Percentiles rank a stretch among this genome's conserved stretches.
Evolutionary conservation across 805 yeast genomes (phyloP).

Genomic region (Metschnikowia noctiluminum): DNA sequence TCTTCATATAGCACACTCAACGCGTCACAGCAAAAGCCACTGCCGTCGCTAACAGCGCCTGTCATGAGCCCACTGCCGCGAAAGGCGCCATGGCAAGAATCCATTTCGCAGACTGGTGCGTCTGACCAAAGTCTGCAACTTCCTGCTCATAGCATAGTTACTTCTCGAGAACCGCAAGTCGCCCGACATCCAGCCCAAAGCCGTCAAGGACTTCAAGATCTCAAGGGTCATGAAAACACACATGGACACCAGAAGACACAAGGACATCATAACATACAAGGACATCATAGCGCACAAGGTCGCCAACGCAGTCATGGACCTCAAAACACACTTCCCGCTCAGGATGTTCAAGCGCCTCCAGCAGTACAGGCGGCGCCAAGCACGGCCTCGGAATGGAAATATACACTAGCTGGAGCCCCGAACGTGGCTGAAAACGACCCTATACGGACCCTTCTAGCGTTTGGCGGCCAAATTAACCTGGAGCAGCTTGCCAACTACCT

Average conservation of each 20-base stretch:
- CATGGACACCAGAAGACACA: too few relatives aligned
- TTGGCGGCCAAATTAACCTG: constrained; percentile 48
- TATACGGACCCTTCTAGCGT: constrained; percentile 21
- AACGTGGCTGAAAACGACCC: constrained; percentile 18
- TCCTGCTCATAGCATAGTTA: too few relatives aligned
- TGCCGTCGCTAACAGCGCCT: background rate
- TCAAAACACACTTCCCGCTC: too few relatives aligned
- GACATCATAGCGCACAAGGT: too few relatives aligned
- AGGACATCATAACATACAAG: too few relatives aligned
- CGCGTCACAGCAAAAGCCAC: background rate
- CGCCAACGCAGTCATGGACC: too few relatives aligned
- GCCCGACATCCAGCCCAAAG: too few relatives aligned
- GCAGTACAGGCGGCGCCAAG: background rate
- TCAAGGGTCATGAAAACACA: too few relatives aligned
- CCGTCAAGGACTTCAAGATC: too few relatives aligned
- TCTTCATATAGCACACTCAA: background rate
- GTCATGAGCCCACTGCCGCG: constrained; percentile 11
- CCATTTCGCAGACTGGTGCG: background rate
- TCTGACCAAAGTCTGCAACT: background rate
- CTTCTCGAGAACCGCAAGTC: too few relatives aligned
- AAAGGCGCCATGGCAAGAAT: background rate
- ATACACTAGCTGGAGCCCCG: constrained; percentile 38
- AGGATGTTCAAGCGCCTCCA: too few relatives aligned
- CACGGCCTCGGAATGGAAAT: constrained; percentile 58
- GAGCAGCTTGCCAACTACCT: constrained; percentile 55